phyloP scores from a whole-genome alignment of 306 rosid species.

The Pyrus betulifolia region DNA sequence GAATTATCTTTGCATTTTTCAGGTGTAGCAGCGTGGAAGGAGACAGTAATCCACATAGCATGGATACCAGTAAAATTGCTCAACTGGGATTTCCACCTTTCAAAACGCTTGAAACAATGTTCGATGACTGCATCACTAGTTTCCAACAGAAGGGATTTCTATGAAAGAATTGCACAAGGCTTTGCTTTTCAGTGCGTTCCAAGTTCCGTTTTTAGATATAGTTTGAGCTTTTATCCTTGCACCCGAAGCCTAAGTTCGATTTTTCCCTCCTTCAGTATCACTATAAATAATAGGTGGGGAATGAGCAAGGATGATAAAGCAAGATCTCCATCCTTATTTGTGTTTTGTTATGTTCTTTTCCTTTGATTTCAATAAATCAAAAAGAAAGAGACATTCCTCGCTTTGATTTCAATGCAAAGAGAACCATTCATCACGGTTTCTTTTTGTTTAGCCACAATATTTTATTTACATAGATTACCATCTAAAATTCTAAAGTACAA shows the following conservation, averaged over 20 bases:
- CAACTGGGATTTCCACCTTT: slow-evolving; percentile 58
- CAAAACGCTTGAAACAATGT: slow-evolving; percentile 62
- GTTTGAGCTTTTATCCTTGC: neutral
- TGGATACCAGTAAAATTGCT: slow-evolving; percentile 65
- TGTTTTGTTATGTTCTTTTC: neutral
- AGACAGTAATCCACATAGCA: slow-evolving; percentile 47
- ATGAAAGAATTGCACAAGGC: slow-evolving; percentile 15
- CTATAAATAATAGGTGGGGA: too few species aligned
- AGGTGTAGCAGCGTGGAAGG: slow-evolving; percentile 63
- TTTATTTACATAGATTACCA: too few species aligned
- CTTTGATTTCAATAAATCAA: neutral
- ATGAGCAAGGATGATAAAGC: neutral
- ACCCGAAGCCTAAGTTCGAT: too few species aligned
- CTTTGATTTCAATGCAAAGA: neutral
- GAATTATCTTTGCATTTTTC: neutral
- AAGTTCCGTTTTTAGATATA: neutral
- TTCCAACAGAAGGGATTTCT: slow-evolving; percentile 58
- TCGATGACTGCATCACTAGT: slow-evolving; percentile 73
- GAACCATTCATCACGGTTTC: neutral
- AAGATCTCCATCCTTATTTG: neutral
- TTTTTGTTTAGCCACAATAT: too few species aligned
- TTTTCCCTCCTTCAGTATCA: too few species aligned
- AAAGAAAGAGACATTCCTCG: neutral
- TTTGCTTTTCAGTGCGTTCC: neutral
- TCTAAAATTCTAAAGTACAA: too few species aligned